phyloP scores from a whole-genome alignment of 257 asterid species.

The Fraxinus excelsior region DNA sequence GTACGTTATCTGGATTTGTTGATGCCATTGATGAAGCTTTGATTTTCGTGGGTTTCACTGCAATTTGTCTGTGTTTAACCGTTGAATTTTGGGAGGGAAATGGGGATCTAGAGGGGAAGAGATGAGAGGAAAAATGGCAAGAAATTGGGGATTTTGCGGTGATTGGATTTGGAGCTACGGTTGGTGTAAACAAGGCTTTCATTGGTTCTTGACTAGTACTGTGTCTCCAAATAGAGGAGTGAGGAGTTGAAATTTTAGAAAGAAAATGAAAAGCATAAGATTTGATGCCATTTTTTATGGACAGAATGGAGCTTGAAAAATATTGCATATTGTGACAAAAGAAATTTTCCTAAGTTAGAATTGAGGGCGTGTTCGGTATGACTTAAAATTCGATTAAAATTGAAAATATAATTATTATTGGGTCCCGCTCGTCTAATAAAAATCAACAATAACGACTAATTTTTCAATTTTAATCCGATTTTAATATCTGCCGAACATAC shows the following conservation, averaged over 20 bases:
- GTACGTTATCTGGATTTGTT: slow-evolving; percentile 33
- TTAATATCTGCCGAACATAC: too few species aligned
- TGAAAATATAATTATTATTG: too few species aligned
- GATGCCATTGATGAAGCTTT: slow-evolving; percentile 64
- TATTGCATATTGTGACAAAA: too few species aligned
- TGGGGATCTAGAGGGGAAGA: slow-evolving; percentile 24
- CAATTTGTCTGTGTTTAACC: slow-evolving; percentile 13
- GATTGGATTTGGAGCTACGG: slow-evolving; percentile 2
- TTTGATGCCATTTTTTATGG: background rate
- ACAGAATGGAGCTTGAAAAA: background rate
- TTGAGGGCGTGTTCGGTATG: too few species aligned
- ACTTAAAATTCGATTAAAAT: too few species aligned
- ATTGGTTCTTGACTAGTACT: slow-evolving; percentile 6
- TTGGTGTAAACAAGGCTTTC: background rate
- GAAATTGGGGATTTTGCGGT: slow-evolving; percentile 30
- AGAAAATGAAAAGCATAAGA: background rate
- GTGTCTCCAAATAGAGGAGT: background rate
- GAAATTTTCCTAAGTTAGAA: too few species aligned
- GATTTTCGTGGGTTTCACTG: slow-evolving; percentile 22
- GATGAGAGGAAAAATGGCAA: slow-evolving; percentile 25
- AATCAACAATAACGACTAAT: too few species aligned
- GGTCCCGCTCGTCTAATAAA: too few species aligned
- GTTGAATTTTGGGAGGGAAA: slow-evolving; percentile 28
- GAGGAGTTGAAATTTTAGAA: too few species aligned
- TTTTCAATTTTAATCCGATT: too few species aligned